These are phyloP conservation scores for Hanseniaspora hatyaiensis DNA, from an alignment of 805 yeast genomes.

Conservation along the genomic window DNA sequence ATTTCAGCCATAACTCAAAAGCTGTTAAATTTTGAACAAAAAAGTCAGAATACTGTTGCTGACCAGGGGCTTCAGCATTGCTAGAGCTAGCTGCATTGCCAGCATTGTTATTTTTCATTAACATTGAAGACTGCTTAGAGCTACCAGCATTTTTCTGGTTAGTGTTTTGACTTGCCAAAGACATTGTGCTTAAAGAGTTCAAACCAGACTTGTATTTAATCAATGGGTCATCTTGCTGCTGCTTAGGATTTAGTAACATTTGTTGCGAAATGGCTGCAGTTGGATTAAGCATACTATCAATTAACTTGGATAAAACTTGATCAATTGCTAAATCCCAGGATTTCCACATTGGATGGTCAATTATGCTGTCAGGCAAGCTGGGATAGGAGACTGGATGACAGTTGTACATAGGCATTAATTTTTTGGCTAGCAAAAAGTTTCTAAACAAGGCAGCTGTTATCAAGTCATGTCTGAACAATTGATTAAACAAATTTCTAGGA, in stretches of 20 bases:
- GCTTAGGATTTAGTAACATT: conserved; percentile 18
- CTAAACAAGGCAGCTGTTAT: conserved; percentile 95
- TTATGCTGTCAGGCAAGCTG: conserved; percentile 68
- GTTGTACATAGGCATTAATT: conserved; percentile 85
- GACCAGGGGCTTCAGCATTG: conserved; percentile 19
- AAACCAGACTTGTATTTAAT: conserved; percentile 27
- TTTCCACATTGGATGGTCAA: conserved; percentile 89
- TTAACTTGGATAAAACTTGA: conserved; percentile 69
- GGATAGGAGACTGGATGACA: conserved; percentile 95
- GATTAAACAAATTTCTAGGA: conserved; percentile 76
- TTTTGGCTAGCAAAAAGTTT: conserved; percentile 79
- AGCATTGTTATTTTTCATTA: conserved; percentile 16
- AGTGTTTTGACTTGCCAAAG: conserved; percentile 27
- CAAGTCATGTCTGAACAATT: conserved; percentile 84
- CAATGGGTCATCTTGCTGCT: conserved; percentile 23
- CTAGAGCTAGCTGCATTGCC: background rate
- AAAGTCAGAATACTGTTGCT: conserved; percentile 79
- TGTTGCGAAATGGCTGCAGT: conserved; percentile 26
- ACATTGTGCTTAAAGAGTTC: conserved; percentile 31
- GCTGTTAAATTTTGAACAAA: conserved; percentile 95
- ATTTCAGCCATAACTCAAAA: conserved; percentile 89
- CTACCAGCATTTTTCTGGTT: too few relatives aligned
- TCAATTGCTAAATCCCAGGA: conserved; percentile 97
- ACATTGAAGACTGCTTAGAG: too few relatives aligned
- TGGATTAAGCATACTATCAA: conserved; percentile 34